These are phyloP conservation scores for Echites panduratus DNA, from an alignment of 257 asterid species.

Conservation along the genomic window DNA sequence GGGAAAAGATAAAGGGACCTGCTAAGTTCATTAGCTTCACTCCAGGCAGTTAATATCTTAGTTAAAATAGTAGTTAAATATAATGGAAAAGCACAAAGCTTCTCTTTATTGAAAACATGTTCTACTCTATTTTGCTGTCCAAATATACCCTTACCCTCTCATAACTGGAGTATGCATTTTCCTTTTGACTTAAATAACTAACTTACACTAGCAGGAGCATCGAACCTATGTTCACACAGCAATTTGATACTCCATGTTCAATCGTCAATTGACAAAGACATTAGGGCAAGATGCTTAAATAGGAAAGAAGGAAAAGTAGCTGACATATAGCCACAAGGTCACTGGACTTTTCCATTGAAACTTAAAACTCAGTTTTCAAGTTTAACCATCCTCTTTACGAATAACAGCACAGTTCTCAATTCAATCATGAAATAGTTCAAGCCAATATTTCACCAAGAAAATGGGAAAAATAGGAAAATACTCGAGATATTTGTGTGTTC, in stretches of 20 bases:
- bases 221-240: not conserved
- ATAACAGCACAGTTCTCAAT: not conserved
- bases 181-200: not conserved
- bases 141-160: no score
- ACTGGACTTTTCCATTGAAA: not conserved
- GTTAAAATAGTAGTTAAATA: no score
- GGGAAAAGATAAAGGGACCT: not conserved
- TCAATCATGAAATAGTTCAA: not conserved
- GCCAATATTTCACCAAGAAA: not conserved
- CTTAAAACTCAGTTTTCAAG: not conserved
- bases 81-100: not conserved
- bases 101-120: no score
- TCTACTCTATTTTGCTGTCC: no score
- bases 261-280: not conserved
- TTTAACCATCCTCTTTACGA: not conserved
- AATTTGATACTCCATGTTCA: not conserved
- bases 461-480: not conserved
- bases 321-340: not conserved
- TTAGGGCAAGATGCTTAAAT: not conserved
- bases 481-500: not conserved
- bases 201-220: not conserved
- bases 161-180: not conserved
- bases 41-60: not conserved
- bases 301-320: no score
- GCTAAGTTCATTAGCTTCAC: not conserved